These are phyloP conservation scores for Allantophomopsis cytisporea DNA, from an alignment of 2,329 filamentous ascomycete genomes.

Conservation along the genomic window DNA sequence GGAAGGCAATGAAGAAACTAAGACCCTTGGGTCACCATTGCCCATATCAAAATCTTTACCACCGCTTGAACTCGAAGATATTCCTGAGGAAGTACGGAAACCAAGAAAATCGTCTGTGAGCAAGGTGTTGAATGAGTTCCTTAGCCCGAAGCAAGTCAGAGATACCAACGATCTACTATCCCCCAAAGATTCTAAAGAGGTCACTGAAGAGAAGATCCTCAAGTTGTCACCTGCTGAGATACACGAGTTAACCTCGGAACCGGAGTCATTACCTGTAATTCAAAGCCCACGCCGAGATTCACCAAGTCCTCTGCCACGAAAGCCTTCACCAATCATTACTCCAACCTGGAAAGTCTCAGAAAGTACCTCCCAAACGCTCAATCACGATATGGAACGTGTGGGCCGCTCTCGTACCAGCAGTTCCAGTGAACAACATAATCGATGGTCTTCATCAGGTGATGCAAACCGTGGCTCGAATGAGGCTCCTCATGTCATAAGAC, in stretches of 20 bases:
- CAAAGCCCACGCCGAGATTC: conserved; percentile 19
- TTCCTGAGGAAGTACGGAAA: conserved; percentile 14
- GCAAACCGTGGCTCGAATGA: too few species aligned
- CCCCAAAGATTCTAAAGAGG: conserved; percentile 3
- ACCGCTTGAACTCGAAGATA: conserved; percentile 13
- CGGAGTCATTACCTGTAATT: conserved; percentile 43
- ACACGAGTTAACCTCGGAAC: conserved; percentile 39
- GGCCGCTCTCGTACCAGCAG: conserved; percentile 1
- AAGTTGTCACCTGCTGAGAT: conserved; percentile 45
- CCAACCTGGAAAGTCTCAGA: conserved; percentile 8
- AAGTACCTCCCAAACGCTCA: not conserved
- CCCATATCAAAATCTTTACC: conserved; percentile 10
- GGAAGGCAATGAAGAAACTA: conserved; percentile 4
- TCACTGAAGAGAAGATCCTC: conserved; percentile 27
- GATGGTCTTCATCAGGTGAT: not conserved
- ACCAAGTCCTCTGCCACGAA: conserved; percentile 17
- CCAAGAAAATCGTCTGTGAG: conserved; percentile 9
- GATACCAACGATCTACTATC: too few species aligned
- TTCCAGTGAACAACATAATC: conserved; percentile 1
- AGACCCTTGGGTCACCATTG: conserved; percentile 3
- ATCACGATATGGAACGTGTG: not conserved
- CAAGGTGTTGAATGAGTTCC: too few species aligned
- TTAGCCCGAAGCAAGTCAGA: too few species aligned
- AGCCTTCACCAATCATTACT: conserved; percentile 11
- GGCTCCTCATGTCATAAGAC: too few species aligned